Percentiles rank a stretch among this genome's conserved stretches.
Evolutionary conservation across 2,329 filamentous ascomycete genomes (phyloP).

Genomic region (Zymoseptoria pseudotritici): DNA sequence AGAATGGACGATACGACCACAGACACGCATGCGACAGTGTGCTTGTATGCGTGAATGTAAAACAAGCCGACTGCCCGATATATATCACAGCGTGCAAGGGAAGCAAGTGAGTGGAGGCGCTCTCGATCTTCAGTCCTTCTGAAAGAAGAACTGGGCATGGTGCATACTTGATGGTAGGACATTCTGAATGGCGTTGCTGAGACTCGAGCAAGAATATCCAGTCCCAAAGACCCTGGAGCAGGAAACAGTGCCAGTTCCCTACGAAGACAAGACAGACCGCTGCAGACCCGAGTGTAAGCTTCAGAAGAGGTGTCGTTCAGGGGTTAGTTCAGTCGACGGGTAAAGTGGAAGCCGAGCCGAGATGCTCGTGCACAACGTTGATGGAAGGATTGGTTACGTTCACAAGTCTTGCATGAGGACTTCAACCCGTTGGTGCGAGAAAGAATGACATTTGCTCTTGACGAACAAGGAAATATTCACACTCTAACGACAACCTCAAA

Average conservation of each 20-base stretch:
- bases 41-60: neutral
- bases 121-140: no score
- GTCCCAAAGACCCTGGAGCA: no score
- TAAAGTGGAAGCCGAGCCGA: neutral
- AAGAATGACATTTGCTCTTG: neutral
- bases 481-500: neutral
- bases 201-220: no score
- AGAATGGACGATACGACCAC: neutral
- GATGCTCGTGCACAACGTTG: constrained; percentile 8
- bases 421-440: neutral
- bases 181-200: no score
- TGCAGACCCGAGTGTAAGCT: neutral
- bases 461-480: neutral
- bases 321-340: neutral
- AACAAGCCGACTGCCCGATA: no score
- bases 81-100: no score
- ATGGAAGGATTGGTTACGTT: neutral
- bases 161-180: no score
- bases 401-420: neutral
- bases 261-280: neutral
- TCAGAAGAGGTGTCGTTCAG: neutral
- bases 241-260: no score
- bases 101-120: no score
- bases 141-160: no score
- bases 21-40: neutral